Conservation (phyloP, 495 filamentous ascomycete genomes). For the Pyrenula aspistea region DNA sequence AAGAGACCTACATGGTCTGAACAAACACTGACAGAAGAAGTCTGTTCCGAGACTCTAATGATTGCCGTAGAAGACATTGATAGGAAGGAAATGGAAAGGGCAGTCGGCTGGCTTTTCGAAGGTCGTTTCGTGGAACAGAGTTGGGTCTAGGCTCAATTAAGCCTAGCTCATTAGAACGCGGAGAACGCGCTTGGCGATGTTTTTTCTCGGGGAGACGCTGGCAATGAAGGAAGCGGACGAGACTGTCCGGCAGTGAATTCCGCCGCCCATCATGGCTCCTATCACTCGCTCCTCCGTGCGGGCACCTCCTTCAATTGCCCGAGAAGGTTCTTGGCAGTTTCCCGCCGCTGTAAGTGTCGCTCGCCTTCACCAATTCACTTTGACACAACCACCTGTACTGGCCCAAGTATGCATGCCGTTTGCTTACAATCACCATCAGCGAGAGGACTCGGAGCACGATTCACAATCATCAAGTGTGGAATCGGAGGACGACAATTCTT, state of each 20-base stretch:
- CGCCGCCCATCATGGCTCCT: conserved; percentile 14
- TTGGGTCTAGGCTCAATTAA: not conserved
- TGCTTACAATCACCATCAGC: not conserved
- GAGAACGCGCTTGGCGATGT: not conserved
- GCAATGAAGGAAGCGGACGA: conserved; percentile 15
- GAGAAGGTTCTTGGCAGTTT: not conserved
- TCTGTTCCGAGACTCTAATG: conserved; percentile 99
- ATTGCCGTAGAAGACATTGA: conserved; percentile 88
- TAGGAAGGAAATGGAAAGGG: conserved; percentile 41
- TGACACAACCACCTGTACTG: no score
- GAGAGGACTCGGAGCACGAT: not conserved
- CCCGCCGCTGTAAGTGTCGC: not conserved
- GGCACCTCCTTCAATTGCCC: conserved; percentile 8
- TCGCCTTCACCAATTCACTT: no score
- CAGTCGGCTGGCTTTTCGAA: not conserved
- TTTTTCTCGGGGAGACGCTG: not conserved
- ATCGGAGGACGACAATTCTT: not conserved
- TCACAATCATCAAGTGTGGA: not conserved
- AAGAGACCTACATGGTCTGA: conserved; percentile 75
- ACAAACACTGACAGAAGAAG: conserved; percentile 71
- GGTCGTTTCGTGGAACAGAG: not conserved
- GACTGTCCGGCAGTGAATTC: conserved; percentile 18
- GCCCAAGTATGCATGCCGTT: no score
- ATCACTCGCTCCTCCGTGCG: conserved; percentile 17
- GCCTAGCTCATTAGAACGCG: not conserved